Percentiles rank a stretch among this genome's conserved stretches.
Conservation (phyloP, 331 rosid species). For the Rhamnella rubrinervis region DNA sequence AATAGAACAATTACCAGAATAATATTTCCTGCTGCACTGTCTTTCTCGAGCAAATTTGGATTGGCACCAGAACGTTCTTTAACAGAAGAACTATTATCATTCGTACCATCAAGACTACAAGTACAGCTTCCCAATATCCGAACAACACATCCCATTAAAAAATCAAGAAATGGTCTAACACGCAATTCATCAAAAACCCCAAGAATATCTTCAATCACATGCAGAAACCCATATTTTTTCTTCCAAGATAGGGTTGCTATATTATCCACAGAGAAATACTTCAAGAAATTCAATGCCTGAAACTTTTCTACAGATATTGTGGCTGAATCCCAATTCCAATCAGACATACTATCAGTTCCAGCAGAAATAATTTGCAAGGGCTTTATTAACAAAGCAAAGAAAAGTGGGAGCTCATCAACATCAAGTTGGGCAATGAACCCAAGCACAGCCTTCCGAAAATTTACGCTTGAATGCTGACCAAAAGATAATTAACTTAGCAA, state of each 20-base stretch:
- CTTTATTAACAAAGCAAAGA: constrained; percentile 74
- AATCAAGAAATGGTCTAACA: constrained; percentile 72
- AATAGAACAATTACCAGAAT: constrained; percentile 46
- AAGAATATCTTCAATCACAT: constrained; percentile 81
- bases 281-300: constrained; percentile 48
- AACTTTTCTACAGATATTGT: constrained; percentile 42
- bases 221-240: constrained; percentile 81
- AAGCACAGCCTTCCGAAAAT: constrained; percentile 83
- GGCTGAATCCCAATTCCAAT: constrained; percentile 63
- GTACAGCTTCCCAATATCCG: constrained; percentile 82
- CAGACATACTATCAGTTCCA: constrained; percentile 53
- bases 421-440: constrained; percentile 80
- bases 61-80: constrained; percentile 17
- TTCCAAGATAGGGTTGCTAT: constrained; percentile 65
- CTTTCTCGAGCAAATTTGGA: constrained; percentile 26
- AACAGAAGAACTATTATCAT: constrained; percentile 29
- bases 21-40: constrained; percentile 26
- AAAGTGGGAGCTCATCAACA: constrained; percentile 75
- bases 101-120: constrained; percentile 47
- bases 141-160: constrained; percentile 79
- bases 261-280: constrained; percentile 60
- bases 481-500: constrained; percentile 15
- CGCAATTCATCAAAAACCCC: constrained; percentile 81
- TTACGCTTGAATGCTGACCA: constrained; percentile 70
- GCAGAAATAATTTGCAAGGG: constrained; percentile 61